Evolutionary conservation across 2,329 filamentous ascomycete genomes (phyloP).

Genomic region (Scedosporium dehoogii): DNA sequence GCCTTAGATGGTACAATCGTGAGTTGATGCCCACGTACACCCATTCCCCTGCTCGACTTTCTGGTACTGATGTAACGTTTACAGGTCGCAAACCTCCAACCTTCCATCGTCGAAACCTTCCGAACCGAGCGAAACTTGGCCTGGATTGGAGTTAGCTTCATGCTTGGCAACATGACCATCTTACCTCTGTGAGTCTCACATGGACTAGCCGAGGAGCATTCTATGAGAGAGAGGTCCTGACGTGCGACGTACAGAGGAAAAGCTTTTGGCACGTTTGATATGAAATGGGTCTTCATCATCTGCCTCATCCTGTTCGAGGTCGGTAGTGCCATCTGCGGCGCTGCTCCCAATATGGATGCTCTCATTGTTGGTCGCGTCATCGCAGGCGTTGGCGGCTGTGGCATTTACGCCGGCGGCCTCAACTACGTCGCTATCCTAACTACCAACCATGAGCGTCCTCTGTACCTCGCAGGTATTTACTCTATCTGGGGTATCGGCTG

Average conservation of each 20-base stretch:
- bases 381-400: slow-evolving; percentile 28
- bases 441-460: slow-evolving; percentile 13
- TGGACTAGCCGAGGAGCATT: too few relatives aligned
- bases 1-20: not conserved
- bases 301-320: slow-evolving; percentile 16
- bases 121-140: not conserved
- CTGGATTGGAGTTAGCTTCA: slow-evolving; percentile 1
- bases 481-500: slow-evolving; percentile 32
- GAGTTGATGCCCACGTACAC: not conserved
- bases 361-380: slow-evolving; percentile 35
- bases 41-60: not conserved
- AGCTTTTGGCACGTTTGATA: slow-evolving; percentile 31
- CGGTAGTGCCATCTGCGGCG: slow-evolving; percentile 26
- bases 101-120: not conserved
- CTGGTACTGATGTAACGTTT: not conserved
- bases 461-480: slow-evolving; percentile 18
- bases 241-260: slow-evolving; percentile 9
- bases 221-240: too few relatives aligned
- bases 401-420: slow-evolving; percentile 24
- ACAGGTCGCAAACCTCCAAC: not conserved
- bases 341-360: slow-evolving; percentile 26
- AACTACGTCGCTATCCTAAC: slow-evolving; percentile 17
- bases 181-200: not conserved
- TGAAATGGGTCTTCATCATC: slow-evolving; percentile 28
- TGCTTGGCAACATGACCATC: not conserved